Conservation (phyloP, 2,329 filamentous ascomycete species). For the Paecilomyces fulvus region DNA sequence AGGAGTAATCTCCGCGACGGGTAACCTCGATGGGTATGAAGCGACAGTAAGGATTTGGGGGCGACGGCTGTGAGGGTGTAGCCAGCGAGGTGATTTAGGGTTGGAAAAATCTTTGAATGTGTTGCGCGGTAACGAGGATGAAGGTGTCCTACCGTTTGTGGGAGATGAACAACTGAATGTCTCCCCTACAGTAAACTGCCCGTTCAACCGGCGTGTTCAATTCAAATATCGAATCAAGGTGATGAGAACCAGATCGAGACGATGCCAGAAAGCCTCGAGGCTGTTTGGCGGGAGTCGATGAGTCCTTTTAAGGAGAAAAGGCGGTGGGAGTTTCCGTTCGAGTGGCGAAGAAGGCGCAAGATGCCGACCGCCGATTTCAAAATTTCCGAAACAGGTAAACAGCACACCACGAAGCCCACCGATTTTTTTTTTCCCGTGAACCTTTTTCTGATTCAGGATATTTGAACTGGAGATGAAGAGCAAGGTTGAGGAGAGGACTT, state of each 20-base stretch:
- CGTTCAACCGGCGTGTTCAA: not conserved
- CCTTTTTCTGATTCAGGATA: not conserved
- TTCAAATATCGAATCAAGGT: conserved; percentile 6
- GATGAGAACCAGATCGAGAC: conserved; percentile 4
- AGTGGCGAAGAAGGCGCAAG: not conserved
- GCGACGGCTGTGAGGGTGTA: not conserved
- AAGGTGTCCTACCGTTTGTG: conserved; percentile 47
- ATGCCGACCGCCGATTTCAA: conserved; percentile 7
- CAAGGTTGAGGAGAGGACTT: not conserved
- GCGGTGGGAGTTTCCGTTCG: not conserved
- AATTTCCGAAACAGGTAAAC: conserved; percentile 7
- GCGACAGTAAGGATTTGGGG: too few relatives aligned
- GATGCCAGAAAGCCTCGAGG: conserved; percentile 8
- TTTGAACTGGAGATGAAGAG: not conserved
- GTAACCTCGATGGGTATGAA: not conserved
- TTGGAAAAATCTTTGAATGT: conserved; percentile 3
- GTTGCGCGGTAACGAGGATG: conserved; percentile 13
- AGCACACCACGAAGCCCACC: conserved; percentile 1
- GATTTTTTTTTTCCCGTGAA: conserved; percentile 6
- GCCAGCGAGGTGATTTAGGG: not conserved
- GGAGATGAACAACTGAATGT: conserved; percentile 99
- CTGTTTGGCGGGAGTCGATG: not conserved
- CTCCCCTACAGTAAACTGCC: conserved; percentile 54
- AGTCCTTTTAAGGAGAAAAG: not conserved
- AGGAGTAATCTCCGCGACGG: not conserved